Conservation (phyloP, 2,329 filamentous ascomycete species). For the Cordyceps javanica region DNA sequence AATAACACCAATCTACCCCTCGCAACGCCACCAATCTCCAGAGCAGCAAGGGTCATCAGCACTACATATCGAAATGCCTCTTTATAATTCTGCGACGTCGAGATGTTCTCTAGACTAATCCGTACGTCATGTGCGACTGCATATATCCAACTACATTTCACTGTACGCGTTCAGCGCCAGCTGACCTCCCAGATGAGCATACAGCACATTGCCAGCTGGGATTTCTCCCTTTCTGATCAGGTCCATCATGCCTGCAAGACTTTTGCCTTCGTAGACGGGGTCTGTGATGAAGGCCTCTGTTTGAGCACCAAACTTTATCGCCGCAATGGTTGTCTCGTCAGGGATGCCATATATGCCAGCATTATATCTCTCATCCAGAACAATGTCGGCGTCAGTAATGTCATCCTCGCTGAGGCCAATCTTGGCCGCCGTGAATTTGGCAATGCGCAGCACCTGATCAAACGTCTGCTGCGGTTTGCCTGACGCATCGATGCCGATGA, state of each 20-base stretch:
- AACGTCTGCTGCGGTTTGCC: constrained; percentile 47
- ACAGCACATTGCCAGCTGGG: constrained; percentile 58
- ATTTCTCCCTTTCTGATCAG: constrained; percentile 59
- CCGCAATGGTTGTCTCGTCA: constrained; percentile 57
- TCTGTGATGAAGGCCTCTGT: constrained; percentile 71
- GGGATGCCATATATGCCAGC: constrained; percentile 63
- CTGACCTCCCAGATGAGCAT: constrained; percentile 66
- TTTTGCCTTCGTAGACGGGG: constrained; percentile 73
- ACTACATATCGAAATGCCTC: background rate
- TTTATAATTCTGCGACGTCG: too few species aligned
- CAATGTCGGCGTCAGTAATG: constrained; percentile 55
- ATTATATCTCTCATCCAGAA: constrained; percentile 57
- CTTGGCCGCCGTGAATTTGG: constrained; percentile 53
- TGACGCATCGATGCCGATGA: constrained; percentile 59
- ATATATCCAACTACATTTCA: background rate
- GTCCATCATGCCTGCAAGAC: constrained; percentile 64
- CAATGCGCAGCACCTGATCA: constrained; percentile 61
- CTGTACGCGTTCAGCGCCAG: constrained; percentile 64
- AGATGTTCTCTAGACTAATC: too few species aligned
- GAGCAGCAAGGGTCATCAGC: background rate
- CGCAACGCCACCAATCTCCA: background rate
- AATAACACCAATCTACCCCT: background rate
- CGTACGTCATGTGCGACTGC: background rate
- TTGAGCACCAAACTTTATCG: constrained; percentile 60
- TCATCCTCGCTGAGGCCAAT: constrained; percentile 56